Evolutionary conservation across 1,284 basidiomycete species (phyloP), one percentile per base, ranked within the genome.

Genomic region (Cryptococcus maquisensis): DNA sequence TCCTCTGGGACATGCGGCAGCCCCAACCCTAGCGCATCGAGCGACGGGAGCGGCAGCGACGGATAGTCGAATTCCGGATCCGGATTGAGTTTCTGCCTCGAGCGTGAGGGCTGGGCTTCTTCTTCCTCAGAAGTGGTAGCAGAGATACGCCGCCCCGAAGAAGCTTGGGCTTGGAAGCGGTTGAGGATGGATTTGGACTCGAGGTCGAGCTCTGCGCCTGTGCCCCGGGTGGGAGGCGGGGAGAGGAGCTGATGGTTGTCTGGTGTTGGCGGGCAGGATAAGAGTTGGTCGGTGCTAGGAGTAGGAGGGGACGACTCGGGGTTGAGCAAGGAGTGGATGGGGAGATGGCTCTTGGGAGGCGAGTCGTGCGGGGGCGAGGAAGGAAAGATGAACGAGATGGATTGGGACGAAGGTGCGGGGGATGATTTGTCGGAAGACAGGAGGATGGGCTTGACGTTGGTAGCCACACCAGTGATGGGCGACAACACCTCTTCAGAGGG

Each of bases 61-160:
- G 32, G 52, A 13, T 28, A 21, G 20, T 53, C 50, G 32, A 59
- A 55, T 12, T 51, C 43, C 43, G 12, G 52, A 51, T 37, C 50
- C 28, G 42, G 16, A 15, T 21, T 10, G 15, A 51, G 28, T 43
- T 57, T 58, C 28, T 60, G 67, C 15, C 67, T 44, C 20, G 57
- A 62, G 10, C 66, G 53, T 1, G 53, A 57, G 3, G 68, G 71
- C 46, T 67, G 66, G 18, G 62, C 56, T 35, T 66, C 68, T 18
- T 71, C 69, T 44, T 73, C 71, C 49, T 73, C 71, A 5, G 69
- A 69, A 4, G 63, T 65, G 6, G 71, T 67, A 1, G 63, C 61
- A 2, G 71, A 71, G 8, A 71, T 69, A 7, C 71, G 52, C 20
- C 69, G 54, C 18, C 68, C 65, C 12, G 55, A 60, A 2, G 28